Conservation (phyloP, 2,329 filamentous ascomycete species). For the Pseudogymnoascus sp. region DNA sequence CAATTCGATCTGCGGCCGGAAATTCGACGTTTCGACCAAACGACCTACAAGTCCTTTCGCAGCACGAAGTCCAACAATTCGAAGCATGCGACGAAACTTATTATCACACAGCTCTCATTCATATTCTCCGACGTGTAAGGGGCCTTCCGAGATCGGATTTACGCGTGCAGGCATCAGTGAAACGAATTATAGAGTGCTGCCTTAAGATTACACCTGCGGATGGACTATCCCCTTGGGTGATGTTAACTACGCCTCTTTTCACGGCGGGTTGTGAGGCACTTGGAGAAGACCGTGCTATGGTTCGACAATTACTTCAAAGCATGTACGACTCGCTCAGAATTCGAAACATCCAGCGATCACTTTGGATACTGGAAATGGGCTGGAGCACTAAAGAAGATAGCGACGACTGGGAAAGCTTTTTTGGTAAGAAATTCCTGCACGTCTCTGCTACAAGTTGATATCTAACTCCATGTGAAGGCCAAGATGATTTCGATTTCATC, state of each 20-base stretch:
- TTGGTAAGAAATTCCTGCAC: conserved; percentile 24
- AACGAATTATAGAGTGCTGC: conserved; percentile 33
- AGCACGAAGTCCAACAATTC: conserved; percentile 27
- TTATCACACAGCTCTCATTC: conserved; percentile 35
- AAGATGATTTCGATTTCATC: conserved; percentile 15
- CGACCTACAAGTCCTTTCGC: conserved; percentile 13
- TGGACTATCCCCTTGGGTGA: conserved; percentile 34
- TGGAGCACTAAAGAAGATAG: conserved; percentile 26
- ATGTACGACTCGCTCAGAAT: conserved; percentile 34
- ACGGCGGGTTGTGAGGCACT: conserved; percentile 35
- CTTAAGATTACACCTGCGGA: conserved; percentile 31
- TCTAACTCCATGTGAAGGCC: conserved; percentile 9
- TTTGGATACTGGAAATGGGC: conserved; percentile 34
- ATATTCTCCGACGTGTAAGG: conserved; percentile 33
- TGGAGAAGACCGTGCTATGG: conserved; percentile 29
- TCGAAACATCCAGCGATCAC: conserved; percentile 34
- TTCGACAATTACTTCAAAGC: conserved; percentile 27
- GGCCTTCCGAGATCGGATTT: conserved; percentile 19
- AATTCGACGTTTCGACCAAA: conserved; percentile 27
- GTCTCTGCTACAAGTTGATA: neutral
- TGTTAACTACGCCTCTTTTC: conserved; percentile 36
- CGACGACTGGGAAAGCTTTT: conserved; percentile 32
- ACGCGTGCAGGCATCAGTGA: conserved; percentile 14
- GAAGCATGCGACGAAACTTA: conserved; percentile 35
- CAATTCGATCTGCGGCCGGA: conserved; percentile 29